Base-by-base conservation (phyloP, 768 basidiomycete species). In the Sarcodon sp. region DNA sequence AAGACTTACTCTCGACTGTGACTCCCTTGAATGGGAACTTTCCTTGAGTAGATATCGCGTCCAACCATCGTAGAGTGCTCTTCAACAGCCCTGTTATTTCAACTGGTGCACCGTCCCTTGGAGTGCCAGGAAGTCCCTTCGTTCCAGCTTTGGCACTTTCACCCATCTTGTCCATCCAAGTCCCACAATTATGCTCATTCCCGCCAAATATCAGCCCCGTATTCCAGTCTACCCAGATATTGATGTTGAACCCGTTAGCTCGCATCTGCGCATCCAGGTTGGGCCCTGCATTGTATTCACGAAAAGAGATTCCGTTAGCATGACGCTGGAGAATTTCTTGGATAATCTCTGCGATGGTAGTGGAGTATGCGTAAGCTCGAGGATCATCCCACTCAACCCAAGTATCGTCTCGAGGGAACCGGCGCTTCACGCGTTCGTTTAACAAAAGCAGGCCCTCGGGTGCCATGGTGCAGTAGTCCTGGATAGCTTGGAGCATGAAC, bases 121-220 rank as follows among this genome's bases (percentile, higher is more conserved):
- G 93, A 0, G 93, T 94, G 8, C 90, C 96, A n/a, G 96, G 96
- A 32, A 85, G 64, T 31, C 96, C 96, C 64, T 93, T 96, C 47
- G 85, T 97, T 1, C 91, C 89, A 4, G 96, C 94, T 56, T 80
- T 87, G 50, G 69, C 70, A 2, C 87, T 91, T 60, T 94, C 91
- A 39, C 96, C 96, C 90, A 93, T 93, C 74, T 94, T 94, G 69
- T 94, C 91, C 91, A 91, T 91, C 91, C 91, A 94, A 1, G 91
- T 93, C 9, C 91, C 91, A 60, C 91, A 93, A 56, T 94, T 94
- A 57, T 73, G 65, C 48, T 67, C 66, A 62, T 80, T 98, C 7
- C 96, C 96, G 27, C 96, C 96, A 50, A 79, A 71, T 54, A 94
- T 78, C 51, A 98, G 63, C 1, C 96, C 96, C 1, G 89, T 97